Percentiles rank a stretch among this genome's conserved stretches.
Evolutionary conservation across 352 stramenopile genomes (phyloP).

Genomic region (Plasmopara muralis): DNA sequence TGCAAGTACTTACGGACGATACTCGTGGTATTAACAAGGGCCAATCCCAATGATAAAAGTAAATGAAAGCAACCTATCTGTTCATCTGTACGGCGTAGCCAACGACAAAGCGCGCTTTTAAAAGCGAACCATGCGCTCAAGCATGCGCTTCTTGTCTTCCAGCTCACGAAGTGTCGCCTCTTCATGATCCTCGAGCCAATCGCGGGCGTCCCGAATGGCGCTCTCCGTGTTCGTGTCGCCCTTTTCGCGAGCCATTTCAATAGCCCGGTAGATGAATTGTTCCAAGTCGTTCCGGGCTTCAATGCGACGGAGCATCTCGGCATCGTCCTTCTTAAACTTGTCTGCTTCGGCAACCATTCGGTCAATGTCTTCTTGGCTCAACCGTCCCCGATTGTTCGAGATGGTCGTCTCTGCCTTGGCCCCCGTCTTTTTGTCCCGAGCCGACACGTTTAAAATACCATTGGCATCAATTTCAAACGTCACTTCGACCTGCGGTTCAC

Average conservation of each 20-base stretch:
- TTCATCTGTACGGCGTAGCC: slow-evolving; percentile 28
- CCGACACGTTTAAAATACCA: slow-evolving; percentile 88
- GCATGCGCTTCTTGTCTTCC: slow-evolving; percentile 90
- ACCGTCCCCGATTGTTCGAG: slow-evolving; percentile 66
- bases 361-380: slow-evolving; percentile 66
- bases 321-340: slow-evolving; percentile 72
- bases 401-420: slow-evolving; percentile 63
- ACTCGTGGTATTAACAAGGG: neutral
- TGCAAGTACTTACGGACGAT: too few species aligned
- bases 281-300: slow-evolving; percentile 61
- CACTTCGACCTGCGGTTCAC: slow-evolving; percentile 87
- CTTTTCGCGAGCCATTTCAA: slow-evolving; percentile 63
- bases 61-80: slow-evolving; percentile 32
- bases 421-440: slow-evolving; percentile 79
- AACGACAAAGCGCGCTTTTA: slow-evolving; percentile 36
- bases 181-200: slow-evolving; percentile 86
- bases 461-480: slow-evolving; percentile 91
- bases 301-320: slow-evolving; percentile 63
- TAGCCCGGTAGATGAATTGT: slow-evolving; percentile 68
- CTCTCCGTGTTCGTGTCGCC: slow-evolving; percentile 73
- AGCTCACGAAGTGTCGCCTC: slow-evolving; percentile 89
- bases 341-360: slow-evolving; percentile 64
- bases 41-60: neutral
- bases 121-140: slow-evolving; percentile 63
- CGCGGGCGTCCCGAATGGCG: slow-evolving; percentile 69